Evolutionary conservation across 768 basidiomycete species (phyloP).

Genomic region (Tubosaeta sp.): DNA sequence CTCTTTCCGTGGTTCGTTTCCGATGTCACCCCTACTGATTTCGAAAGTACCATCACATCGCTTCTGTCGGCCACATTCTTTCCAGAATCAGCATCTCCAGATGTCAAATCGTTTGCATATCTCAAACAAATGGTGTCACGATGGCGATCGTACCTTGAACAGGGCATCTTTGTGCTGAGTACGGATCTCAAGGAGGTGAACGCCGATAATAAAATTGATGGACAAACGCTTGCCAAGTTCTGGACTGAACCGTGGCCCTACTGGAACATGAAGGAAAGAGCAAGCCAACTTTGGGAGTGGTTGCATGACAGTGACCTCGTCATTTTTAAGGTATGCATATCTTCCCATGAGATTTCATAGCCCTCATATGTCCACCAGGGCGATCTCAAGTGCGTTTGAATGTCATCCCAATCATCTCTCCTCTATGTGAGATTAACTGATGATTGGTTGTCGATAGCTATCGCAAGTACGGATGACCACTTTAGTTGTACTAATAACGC

Average conservation of each 20-base stretch:
- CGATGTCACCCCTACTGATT: constrained; percentile 88
- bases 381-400: constrained; percentile 77
- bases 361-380: constrained; percentile 46
- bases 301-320: constrained; percentile 62
- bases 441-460: constrained; percentile 47
- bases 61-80: constrained; percentile 64
- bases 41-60: constrained; percentile 50
- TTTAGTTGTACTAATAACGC: neutral
- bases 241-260: constrained; percentile 78
- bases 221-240: constrained; percentile 40
- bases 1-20: constrained; percentile 97
- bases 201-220: constrained; percentile 22
- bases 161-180: constrained; percentile 69
- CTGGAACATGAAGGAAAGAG: constrained; percentile 62
- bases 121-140: constrained; percentile 60
- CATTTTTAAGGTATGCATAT: constrained; percentile 68
- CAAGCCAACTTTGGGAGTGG: constrained; percentile 45
- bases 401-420: neutral
- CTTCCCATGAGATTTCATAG: neutral
- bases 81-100: constrained; percentile 19
- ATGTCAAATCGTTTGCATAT: constrained; percentile 33
- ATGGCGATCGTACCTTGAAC: constrained; percentile 68
- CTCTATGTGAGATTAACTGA: neutral
- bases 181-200: constrained; percentile 27
- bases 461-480: constrained; percentile 60